phyloP scores from a whole-genome alignment of 768 basidiomycete genomes.

The Pisolithus albus region DNA sequence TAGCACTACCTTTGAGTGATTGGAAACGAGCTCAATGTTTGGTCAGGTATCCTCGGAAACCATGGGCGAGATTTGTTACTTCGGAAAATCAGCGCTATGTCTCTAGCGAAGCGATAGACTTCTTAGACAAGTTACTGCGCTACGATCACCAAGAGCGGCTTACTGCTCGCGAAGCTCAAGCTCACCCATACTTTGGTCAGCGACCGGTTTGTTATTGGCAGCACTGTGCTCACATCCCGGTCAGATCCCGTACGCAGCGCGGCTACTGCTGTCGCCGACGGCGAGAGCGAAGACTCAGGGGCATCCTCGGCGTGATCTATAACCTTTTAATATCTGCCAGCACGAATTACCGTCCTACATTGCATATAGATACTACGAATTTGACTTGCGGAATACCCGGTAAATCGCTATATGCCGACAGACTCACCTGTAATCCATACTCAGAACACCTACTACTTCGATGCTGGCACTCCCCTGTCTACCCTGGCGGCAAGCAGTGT shows the following conservation, averaged over 20 bases:
- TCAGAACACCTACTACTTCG: no score
- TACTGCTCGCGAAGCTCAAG: constrained; percentile 89
- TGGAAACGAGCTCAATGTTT: constrained; percentile 5
- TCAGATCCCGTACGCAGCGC: constrained; percentile 63
- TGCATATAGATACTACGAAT: constrained; percentile 26
- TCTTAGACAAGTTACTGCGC: constrained; percentile 89
- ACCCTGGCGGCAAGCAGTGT: background rate
- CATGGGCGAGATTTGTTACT: constrained; percentile 93
- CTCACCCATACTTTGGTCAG: constrained; percentile 87
- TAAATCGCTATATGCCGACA: constrained; percentile 9
- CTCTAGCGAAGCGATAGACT: constrained; percentile 94
- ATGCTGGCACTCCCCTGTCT: background rate
- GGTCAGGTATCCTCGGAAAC: constrained; percentile 80
- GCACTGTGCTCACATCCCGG: constrained; percentile 11
- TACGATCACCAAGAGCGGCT: constrained; percentile 97
- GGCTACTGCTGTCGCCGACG: constrained; percentile 39
- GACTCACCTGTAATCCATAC: background rate
- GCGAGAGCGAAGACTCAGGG: constrained; percentile 51
- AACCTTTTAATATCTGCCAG: constrained; percentile 19
- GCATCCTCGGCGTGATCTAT: constrained; percentile 28
- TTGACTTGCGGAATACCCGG: constrained; percentile 18
- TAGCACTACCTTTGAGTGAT: constrained; percentile 10
- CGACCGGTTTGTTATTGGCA: constrained; percentile 7
- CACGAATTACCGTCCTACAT: constrained; percentile 27
- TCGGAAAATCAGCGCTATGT: constrained; percentile 95